Base-by-base conservation (phyloP, 805 yeast species). In the Ogataea degrootiae region DNA sequence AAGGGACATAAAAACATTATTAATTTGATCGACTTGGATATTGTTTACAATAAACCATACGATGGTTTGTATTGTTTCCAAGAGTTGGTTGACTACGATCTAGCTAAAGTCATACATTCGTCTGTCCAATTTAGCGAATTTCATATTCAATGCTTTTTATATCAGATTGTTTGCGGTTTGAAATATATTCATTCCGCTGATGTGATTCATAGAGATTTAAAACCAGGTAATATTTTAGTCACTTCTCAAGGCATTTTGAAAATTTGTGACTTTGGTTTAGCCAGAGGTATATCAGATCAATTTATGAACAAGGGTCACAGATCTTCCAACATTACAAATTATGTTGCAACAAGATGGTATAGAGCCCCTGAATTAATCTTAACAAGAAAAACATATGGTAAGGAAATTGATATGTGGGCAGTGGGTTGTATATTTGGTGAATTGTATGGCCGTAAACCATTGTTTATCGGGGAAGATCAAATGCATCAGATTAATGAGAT, bases 291-390 rank as follows among this genome's bases (percentile, higher is more conserved):
- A 12, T 59, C 63, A 11, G 60, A 57, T 17, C 54, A 56, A 36
- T 64, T 46, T 53, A 64, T 58, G 63, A 61, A 57, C 39, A 47
- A 47, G 34, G 66, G 59, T 57, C 69, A 53, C 50, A 67, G 63
- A 43, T 64, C 70, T 15, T 68, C 62, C 31, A 72, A 77, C 15
- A 86, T 87, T 26, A 87, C 96, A 11, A 83, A 81, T 56, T 91
- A 91, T 61, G 97, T 91, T 22, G 97, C 97, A 0, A 91, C 97
- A 0, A 70, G 97, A 48, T 91, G 97, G 96, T 91, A 91, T 60
- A 73, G 98, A 40, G 97, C 97, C 0, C 98, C 98, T 0, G 98
- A 91, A 59, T 72, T 91, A 42, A 78, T 91, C 39, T 65, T 90
- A 34, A 75, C 86, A 11, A 73, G 76, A 47, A 75, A 72, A 44